Conservation (phyloP, 2,329 filamentous ascomycete genomes). For the Leptographium wingfieldii region DNA sequence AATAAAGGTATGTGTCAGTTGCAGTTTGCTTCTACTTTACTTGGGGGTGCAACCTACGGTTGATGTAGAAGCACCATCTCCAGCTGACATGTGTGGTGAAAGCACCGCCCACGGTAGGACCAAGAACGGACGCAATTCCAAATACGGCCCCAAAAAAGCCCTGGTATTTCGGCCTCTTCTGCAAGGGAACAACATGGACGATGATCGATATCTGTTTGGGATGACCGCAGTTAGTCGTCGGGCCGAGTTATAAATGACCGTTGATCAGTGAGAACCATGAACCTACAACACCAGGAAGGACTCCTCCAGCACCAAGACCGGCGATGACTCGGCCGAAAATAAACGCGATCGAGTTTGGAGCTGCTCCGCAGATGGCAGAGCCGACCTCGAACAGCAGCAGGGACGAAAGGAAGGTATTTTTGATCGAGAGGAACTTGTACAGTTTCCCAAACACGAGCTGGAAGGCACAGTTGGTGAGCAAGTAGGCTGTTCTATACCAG, state of each 20-base stretch:
- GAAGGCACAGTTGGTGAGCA: conserved; percentile 12
- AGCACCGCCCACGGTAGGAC: conserved; percentile 25
- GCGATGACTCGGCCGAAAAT: conserved; percentile 28
- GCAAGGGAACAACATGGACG: conserved; percentile 22
- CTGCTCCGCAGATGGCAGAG: conserved; percentile 26
- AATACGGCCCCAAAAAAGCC: conserved; percentile 24
- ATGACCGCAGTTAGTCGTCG: neutral
- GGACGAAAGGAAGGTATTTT: conserved; percentile 18
- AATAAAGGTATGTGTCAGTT: neutral
- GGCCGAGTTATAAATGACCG: neutral
- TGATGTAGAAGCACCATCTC: conserved; percentile 28
- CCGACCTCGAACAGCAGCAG: conserved; percentile 25
- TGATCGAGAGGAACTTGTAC: conserved; percentile 26
- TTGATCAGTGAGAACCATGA: neutral
- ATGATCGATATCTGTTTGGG: conserved; percentile 18
- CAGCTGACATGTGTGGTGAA: conserved; percentile 24
- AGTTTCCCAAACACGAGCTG: conserved; percentile 28
- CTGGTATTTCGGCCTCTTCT: conserved; percentile 21
- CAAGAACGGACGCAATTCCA: conserved; percentile 21
- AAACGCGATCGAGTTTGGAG: conserved; percentile 25
- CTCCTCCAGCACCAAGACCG: conserved; percentile 25
- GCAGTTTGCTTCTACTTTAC: neutral
- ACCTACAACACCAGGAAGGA: conserved; percentile 24
- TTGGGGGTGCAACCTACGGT: conserved; percentile 9
- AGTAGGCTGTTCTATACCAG: conserved; percentile 14